Evolutionary conservation across 2,329 filamentous ascomycete genomes (phyloP), one percentile per base, ranked within the genome.

Genomic region (Stagonosporopsis vannaccii): DNA sequence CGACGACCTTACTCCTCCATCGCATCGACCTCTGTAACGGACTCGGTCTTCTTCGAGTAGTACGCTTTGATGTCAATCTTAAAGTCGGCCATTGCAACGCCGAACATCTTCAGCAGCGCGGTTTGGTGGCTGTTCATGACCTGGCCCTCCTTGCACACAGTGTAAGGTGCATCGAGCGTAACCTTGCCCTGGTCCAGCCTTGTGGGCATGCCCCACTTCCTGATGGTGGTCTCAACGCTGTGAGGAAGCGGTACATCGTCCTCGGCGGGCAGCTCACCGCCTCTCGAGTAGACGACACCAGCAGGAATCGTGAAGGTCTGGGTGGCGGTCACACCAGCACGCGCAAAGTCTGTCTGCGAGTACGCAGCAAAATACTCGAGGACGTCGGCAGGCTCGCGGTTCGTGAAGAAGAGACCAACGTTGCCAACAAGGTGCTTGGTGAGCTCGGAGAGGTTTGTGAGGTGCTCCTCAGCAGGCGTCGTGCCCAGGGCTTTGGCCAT

Each of bases 401-500:
- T 90, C 62, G 92, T 97, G 82, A 96, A 94, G 66, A 99, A 84
- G 35, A 99, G 85, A 54, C 95, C 95, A 57, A 97, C 91, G 69
- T 90, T 89, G 71, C 95, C 95, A 66, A 83, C 79, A 47, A 98
- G 83, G 81, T 91, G 85, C 41, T 81, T 81, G 19, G 85, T 80
- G 56, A 97, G 86, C 61, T 81, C 79, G 74, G 91, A 83, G 70
- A 95, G 86, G 74, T 91, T 91, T 40, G 90, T 86, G 66, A 91
- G 90, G 78, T 90, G 85, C 79, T 93, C 91, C 70, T 91, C 90
- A 72, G 90, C 89, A 65, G 87, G 84, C 50, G 83, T 88, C 63
- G 85, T 85, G 73, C 95, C 95, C 23, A 99, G 89, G 54, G 95
- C 93, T 80, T 95, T 94, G 69, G 91, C 88, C 92, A 98, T 98